Percentiles rank a stretch among this genome's conserved stretches.
Conservation (phyloP, 2,329 filamentous ascomycete species). For the Cercospora sp. region DNA sequence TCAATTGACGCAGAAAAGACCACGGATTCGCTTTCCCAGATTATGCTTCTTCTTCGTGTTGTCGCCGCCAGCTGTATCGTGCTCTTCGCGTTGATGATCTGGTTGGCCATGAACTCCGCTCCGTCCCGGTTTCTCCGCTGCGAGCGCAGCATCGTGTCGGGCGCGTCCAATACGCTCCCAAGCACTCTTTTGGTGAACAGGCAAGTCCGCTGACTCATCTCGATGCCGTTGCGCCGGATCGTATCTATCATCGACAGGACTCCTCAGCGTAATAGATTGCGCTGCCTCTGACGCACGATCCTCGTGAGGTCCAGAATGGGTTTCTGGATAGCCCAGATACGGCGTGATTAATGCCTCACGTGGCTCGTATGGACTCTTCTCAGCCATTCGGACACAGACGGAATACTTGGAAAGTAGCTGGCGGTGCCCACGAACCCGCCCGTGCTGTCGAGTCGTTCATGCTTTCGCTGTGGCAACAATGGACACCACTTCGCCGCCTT, state of each 20-base stretch:
- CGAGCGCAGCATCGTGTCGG: background rate
- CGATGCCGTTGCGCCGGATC: background rate
- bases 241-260: conserved; percentile 3
- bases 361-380: background rate
- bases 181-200: background rate
- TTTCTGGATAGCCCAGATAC: conserved; percentile 4
- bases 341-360: background rate
- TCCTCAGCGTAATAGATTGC: background rate
- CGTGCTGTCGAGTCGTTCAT: background rate
- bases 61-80: background rate
- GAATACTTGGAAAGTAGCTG: background rate
- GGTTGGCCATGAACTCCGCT: background rate
- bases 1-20: background rate
- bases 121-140: background rate
- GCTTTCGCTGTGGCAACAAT: background rate
- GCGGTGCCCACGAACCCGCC: background rate
- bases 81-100: background rate
- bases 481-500: background rate
- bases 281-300: background rate
- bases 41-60: background rate
- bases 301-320: background rate
- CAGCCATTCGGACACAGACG: background rate
- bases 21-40: background rate
- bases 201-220: background rate
- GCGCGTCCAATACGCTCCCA: background rate